Evolutionary conservation across 345 rosid genomes (phyloP).

Genomic region (Aquilaria malaccensis): DNA sequence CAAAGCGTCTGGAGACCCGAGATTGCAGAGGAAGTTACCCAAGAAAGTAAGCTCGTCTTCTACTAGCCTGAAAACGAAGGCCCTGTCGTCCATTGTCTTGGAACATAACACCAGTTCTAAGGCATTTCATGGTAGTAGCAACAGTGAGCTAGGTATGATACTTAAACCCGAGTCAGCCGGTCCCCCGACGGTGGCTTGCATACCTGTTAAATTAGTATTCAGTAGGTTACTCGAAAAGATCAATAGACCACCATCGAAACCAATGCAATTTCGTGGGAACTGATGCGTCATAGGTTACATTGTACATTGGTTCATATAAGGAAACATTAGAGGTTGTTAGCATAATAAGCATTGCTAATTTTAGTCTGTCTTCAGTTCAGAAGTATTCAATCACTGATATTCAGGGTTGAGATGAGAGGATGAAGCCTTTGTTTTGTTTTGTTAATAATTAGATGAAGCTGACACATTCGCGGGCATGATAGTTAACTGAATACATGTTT

Average conservation of each 20-base stretch:
- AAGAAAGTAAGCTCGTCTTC: constrained; percentile 52
- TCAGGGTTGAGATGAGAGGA: constrained; percentile 10
- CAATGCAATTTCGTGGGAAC: constrained; percentile 37
- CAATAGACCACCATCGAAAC: constrained; percentile 83
- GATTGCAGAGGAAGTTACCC: constrained; percentile 26
- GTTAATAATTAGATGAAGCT: constrained; percentile 13
- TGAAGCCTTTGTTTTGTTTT: background rate
- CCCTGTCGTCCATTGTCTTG: constrained; percentile 67
- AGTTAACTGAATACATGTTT: too few relatives aligned
- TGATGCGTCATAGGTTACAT: constrained; percentile 27
- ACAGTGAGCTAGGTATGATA: constrained; percentile 41
- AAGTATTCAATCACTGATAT: background rate
- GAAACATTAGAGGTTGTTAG: constrained; percentile 14
- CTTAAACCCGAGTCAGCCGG: constrained; percentile 57
- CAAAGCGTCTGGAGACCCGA: constrained; percentile 25
- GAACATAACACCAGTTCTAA: constrained; percentile 41
- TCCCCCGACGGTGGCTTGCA: constrained; percentile 90
- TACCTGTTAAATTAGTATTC: constrained; percentile 91
- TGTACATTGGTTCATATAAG: constrained; percentile 20
- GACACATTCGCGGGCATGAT: too few relatives aligned
- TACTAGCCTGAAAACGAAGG: constrained; percentile 77
- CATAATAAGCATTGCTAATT: constrained; percentile 25
- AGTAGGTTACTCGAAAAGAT: constrained; percentile 99
- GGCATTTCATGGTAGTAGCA: constrained; percentile 18
- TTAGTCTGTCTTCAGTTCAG: constrained; percentile 13